phyloP scores from a whole-genome alignment of 805 yeast species.

The Dipodascus albidus region DNA sequence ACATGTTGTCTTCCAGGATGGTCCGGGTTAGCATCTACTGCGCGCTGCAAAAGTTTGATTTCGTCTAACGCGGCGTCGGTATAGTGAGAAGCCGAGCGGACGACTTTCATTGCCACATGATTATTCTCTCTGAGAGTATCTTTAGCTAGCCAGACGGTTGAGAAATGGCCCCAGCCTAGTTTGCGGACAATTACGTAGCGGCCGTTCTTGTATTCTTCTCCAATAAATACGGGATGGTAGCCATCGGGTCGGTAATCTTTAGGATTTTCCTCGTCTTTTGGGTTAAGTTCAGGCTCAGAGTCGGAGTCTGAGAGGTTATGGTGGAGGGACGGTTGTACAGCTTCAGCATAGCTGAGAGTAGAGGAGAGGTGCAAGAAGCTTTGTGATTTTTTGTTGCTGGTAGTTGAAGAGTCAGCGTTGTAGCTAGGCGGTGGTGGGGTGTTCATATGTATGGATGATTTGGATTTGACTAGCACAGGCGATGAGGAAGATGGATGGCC shows the following conservation, averaged over 20 bases:
- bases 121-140: conserved; percentile 40
- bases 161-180: conserved; percentile 98
- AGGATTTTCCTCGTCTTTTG: conserved; percentile 56
- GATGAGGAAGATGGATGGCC: not conserved
- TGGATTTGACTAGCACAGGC: not conserved
- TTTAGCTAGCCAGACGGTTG: conserved; percentile 87
- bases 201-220: conserved; percentile 69
- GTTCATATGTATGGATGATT: not conserved
- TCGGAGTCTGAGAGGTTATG: conserved; percentile 1
- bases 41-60: conserved; percentile 59
- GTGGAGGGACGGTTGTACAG: not conserved
- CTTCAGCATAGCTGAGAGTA: not conserved
- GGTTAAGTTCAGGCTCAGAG: not conserved
- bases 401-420: not conserved
- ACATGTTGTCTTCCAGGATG: conserved; percentile 80
- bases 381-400: not conserved
- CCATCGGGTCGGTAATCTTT: conserved; percentile 89
- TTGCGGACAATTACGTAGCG: conserved; percentile 76
- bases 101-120: conserved; percentile 92
- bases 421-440: not conserved
- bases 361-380: not conserved
- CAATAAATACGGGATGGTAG: conserved; percentile 86
- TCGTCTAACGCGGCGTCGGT: conserved; percentile 94
- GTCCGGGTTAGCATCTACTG: conserved; percentile 46
- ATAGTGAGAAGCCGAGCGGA: conserved; percentile 80